These are phyloP conservation scores for Trichoderma lentiforme DNA, from an alignment of 2,329 filamentous ascomycete genomes.

Conservation along the genomic window DNA sequence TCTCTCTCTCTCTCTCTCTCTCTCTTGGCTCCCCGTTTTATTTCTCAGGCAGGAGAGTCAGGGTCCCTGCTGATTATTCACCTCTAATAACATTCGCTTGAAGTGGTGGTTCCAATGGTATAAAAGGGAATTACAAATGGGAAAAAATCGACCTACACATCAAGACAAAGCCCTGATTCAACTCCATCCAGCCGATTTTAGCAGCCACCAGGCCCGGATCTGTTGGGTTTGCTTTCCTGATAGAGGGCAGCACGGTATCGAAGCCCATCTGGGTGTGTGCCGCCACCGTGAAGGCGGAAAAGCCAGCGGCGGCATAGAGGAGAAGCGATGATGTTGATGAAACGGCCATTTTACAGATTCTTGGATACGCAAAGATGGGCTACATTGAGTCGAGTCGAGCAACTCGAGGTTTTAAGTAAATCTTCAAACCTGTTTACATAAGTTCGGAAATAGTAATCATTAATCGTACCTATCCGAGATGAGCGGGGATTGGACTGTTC, in stretches of 20 bases:
- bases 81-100: neutral
- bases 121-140: neutral
- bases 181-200: neutral
- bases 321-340: neutral
- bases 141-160: neutral
- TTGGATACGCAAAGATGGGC: neutral
- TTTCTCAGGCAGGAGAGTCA: neutral
- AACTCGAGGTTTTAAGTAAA: neutral
- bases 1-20: too few relatives aligned
- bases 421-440: neutral
- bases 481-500: neutral
- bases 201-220: neutral
- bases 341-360: neutral
- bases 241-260: neutral
- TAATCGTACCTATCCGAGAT: neutral
- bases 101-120: neutral
- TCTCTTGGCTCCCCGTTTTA: neutral
- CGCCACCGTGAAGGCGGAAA: neutral
- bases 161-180: neutral
- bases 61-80: accelerated
- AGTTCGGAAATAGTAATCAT: neutral
- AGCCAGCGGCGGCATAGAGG: neutral
- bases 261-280: neutral
- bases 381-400: neutral
- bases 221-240: neutral